A percentile compares a stretch with the other conserved stretches of the same genome.
phyloP scores from a whole-genome alignment of 73 alveolate species.

The Diophrys sp. region DNA sequence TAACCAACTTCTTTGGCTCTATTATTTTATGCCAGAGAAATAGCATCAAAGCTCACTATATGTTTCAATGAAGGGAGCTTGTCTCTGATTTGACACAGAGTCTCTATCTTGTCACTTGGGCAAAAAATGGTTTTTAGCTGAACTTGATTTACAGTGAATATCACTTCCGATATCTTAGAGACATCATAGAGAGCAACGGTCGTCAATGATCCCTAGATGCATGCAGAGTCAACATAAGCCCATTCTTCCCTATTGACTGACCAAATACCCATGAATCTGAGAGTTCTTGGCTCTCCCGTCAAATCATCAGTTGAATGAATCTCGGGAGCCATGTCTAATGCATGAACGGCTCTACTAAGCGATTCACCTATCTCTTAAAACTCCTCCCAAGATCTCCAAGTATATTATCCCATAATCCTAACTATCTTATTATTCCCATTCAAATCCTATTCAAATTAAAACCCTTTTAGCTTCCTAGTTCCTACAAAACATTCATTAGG shows the following conservation, averaged over 20 bases:
- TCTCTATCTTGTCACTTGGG: slow-evolving; percentile 35
- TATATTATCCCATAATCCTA: neutral
- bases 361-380: neutral
- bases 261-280: slow-evolving; percentile 65
- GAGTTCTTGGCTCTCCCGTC: too few relatives aligned
- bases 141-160: slow-evolving; percentile 54
- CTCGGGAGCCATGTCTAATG: neutral
- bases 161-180: slow-evolving; percentile 56
- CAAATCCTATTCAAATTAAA: neutral
- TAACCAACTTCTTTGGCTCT: slow-evolving; percentile 15
- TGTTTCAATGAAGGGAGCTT: slow-evolving; percentile 38
- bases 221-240: slow-evolving; percentile 67
- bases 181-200: slow-evolving; percentile 75
- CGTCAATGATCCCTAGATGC: slow-evolving; percentile 50
- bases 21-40: slow-evolving; percentile 13
- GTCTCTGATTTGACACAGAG: slow-evolving; percentile 3
- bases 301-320: too few relatives aligned
- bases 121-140: slow-evolving; percentile 54
- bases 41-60: slow-evolving; percentile 44
- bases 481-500: too few relatives aligned
- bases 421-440: neutral
- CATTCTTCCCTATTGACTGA: slow-evolving; percentile 79
- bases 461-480: neutral
- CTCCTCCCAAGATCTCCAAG: neutral
- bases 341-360: neutral